Conservation (phyloP, 1,139 yeast species). For the Arxiozyma slooffiae region DNA sequence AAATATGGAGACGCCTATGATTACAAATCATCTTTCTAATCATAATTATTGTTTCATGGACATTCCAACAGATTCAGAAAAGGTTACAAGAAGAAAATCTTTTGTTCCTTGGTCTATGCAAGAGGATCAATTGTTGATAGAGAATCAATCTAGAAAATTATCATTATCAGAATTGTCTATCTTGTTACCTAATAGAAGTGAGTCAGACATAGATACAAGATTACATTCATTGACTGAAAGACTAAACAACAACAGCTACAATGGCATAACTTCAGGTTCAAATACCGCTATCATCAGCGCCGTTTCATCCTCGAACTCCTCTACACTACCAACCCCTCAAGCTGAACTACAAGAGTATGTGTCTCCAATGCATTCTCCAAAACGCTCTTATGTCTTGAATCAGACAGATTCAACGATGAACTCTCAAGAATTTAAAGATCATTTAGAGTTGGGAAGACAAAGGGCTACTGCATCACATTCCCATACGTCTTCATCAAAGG, state of each 20-base stretch:
- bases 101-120: conserved; percentile 34
- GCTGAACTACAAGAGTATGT: background rate
- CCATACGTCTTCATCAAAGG: conserved; percentile 10
- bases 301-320: background rate
- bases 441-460: background rate
- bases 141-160: conserved; percentile 46
- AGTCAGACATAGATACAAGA: conserved; percentile 60
- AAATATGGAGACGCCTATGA: conserved; percentile 4
- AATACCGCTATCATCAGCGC: background rate
- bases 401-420: background rate
- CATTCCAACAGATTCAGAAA: conserved; percentile 1
- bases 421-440: conserved; percentile 1
- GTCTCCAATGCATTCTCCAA: conserved; percentile 9
- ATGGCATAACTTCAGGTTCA: background rate
- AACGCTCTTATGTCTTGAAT: conserved; percentile 5
- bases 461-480: conserved; percentile 4
- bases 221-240: conserved; percentile 38
- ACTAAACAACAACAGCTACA: background rate
- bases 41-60: conserved; percentile 3
- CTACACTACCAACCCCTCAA: background rate
- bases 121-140: conserved; percentile 67
- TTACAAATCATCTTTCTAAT: conserved; percentile 6
- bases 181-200: conserved; percentile 61
- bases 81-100: background rate
- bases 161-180: conserved; percentile 68